Percentiles rank a stretch among this genome's conserved stretches.
Conservation (phyloP, 768 basidiomycete genomes). For the Naganishia kalamii region DNA sequence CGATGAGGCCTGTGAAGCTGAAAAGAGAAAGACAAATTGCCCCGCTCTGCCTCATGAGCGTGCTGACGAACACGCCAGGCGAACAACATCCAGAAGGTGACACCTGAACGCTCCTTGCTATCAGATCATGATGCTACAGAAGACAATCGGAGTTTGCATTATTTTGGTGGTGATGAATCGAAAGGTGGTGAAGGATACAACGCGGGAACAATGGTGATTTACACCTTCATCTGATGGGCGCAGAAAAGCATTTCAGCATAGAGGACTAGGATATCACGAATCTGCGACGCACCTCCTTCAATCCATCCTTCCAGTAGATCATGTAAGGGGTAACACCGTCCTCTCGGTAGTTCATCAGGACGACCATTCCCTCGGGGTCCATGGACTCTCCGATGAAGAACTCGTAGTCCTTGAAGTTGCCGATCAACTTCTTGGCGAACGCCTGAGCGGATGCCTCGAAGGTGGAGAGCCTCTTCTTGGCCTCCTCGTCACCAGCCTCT, state of each 20-base stretch:
- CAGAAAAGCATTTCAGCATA: not conserved
- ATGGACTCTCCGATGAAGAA: conserved; percentile 56
- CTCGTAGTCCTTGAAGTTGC: conserved; percentile 87
- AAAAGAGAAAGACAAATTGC: too few relatives aligned
- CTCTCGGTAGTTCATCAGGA: conserved; percentile 82
- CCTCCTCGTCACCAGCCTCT: conserved; percentile 55
- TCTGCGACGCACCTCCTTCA: conserved; percentile 56
- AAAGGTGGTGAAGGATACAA: conserved; percentile 13
- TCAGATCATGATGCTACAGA: conserved; percentile 9
- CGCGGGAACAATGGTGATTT: conserved; percentile 9
- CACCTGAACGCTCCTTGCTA: conserved; percentile 6
- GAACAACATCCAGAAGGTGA: not conserved
- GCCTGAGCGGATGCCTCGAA: conserved; percentile 76
- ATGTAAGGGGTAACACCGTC: conserved; percentile 65
- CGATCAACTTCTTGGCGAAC: conserved; percentile 81
- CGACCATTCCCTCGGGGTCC: conserved; percentile 87
- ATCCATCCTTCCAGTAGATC: conserved; percentile 93
- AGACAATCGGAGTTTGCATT: conserved; percentile 7
- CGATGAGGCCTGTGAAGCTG: too few relatives aligned
- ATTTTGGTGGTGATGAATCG: not conserved
- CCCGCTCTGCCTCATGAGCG: too few relatives aligned
- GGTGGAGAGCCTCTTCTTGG: conserved; percentile 59
- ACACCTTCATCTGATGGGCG: conserved; percentile 20
- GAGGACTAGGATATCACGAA: too few relatives aligned
- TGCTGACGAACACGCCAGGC: too few relatives aligned